Conservation (phyloP, 2,329 filamentous ascomycete genomes). For the Fusarium continuum region DNA sequence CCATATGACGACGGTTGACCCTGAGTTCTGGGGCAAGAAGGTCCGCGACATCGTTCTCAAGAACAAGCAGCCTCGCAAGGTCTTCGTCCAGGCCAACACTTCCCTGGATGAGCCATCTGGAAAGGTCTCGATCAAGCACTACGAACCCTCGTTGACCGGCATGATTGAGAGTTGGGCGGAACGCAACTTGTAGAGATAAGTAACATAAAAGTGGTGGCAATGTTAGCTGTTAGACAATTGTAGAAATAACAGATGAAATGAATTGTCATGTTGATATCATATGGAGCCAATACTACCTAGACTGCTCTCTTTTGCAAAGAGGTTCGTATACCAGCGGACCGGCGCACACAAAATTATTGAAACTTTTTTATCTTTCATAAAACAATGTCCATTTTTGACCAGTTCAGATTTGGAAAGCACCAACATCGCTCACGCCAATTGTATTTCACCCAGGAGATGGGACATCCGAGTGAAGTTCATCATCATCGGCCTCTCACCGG, state of each 20-base stretch:
- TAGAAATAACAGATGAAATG: slow-evolving; percentile 17
- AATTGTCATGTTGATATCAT: slow-evolving; percentile 4
- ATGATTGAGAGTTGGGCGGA: slow-evolving; percentile 86
- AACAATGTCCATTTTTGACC: slow-evolving; percentile 33
- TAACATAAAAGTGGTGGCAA: slow-evolving; percentile 7
- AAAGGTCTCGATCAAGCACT: slow-evolving; percentile 82
- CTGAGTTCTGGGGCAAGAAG: slow-evolving; percentile 83
- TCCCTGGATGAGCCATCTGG: slow-evolving; percentile 73
- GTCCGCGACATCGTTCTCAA: slow-evolving; percentile 78
- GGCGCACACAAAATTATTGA: slow-evolving; percentile 19
- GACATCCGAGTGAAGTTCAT: slow-evolving; percentile 43
- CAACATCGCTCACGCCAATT: slow-evolving; percentile 25
- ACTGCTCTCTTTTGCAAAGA: not conserved
- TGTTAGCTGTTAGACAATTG: not conserved
- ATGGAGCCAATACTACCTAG: not conserved
- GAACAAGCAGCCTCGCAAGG: slow-evolving; percentile 84
- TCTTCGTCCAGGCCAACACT: slow-evolving; percentile 96
- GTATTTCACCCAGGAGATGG: slow-evolving; percentile 33
- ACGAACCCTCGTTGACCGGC: slow-evolving; percentile 81
- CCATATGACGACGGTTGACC: slow-evolving; percentile 81
- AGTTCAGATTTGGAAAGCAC: slow-evolving; percentile 11
- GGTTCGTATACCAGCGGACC: slow-evolving; percentile 1
- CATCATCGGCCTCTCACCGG: slow-evolving; percentile 47
- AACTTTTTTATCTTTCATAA: slow-evolving; percentile 25
- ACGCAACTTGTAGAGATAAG: slow-evolving; percentile 55